Base-by-base conservation (phyloP, 306 rosid genomes). In the Pueraria montana region DNA sequence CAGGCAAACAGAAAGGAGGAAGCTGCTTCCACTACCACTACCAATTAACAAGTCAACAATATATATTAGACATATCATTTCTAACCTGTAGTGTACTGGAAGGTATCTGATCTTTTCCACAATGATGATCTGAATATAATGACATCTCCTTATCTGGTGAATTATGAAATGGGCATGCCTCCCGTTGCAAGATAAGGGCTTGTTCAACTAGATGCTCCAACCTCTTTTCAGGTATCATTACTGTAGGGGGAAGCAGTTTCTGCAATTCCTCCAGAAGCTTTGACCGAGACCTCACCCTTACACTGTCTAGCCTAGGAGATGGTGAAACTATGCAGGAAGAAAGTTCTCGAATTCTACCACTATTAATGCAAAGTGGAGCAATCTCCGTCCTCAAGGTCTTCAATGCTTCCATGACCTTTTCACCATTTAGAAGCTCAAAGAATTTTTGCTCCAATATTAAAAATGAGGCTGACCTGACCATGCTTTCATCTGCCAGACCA, bases 171-270 rank as follows among this genome's bases (percentile, higher is more conserved):
- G 83, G 82, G 86, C 99, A 96, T 86, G 97, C 88, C 80, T 96
- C 97, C 49, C 89, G 88, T 84, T 96, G 99, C 82, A 96, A 85
- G 88, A 91, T 88, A 80, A 96, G 98, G 50, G 98, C 99, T 78
- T 89, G 97, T 68, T 96, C 98, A 70, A 96, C 98, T 69, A 96
- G 85, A 88, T 92, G 93, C 80, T 96, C 99, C 93, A 96, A 87
- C 87, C 99, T 89, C 83, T 89, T 94, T 66, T 96, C 99, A 24
- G 98, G 99, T 79, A 96, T 87, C 95, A 96, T 90, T 76, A 96
- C 81, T 34, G 94, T 87, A 21, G 98, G 95, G 1, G 98, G 99
- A 82, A 96, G 94, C 88, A 96, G 78, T 83, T 92, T 93, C 91
- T 92, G 97, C 89, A 96, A 87, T 80, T 92, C 94, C 84, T 91